Percentiles rank a stretch among this genome's conserved stretches.
Evolutionary conservation across 2,329 filamentous ascomycete species (phyloP).

Genomic region (Colletotrichum incanum): DNA sequence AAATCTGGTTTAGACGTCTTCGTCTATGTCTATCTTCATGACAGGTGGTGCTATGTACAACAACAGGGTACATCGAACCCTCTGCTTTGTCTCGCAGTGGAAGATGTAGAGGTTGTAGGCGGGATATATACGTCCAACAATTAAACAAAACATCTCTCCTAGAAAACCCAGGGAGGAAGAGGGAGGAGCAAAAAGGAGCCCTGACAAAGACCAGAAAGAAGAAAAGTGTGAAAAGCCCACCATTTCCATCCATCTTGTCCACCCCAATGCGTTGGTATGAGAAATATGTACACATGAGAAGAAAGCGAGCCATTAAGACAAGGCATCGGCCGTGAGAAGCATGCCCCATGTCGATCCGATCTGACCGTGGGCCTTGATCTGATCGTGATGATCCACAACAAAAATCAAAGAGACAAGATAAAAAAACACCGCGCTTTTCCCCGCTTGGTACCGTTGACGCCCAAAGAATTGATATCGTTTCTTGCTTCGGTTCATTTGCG

Average conservation of each 20-base stretch:
- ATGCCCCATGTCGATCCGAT: conserved; percentile 20
- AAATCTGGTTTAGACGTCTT: conserved; percentile 41
- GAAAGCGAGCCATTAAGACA: conserved; percentile 34
- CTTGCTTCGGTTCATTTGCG: conserved; percentile 10
- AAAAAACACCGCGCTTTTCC: conserved; percentile 29
- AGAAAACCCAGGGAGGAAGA: neutral
- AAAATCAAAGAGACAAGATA: neutral
- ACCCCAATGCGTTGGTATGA: conserved; percentile 28
- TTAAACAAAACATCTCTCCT: conserved; percentile 31
- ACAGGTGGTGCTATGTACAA: conserved; percentile 38
- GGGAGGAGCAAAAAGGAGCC: conserved; percentile 13
- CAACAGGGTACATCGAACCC: conserved; percentile 31
- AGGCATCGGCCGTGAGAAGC: conserved; percentile 35
- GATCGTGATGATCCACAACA: conserved; percentile 22
- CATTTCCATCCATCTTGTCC: conserved; percentile 7
- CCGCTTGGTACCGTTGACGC: conserved; percentile 41
- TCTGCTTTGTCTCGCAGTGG: conserved; percentile 37
- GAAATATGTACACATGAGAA: conserved; percentile 43
- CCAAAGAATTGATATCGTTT: conserved; percentile 35
- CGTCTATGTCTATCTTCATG: conserved; percentile 41
- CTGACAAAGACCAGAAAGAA: neutral
- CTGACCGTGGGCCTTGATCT: neutral
- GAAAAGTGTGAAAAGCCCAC: conserved; percentile 1
- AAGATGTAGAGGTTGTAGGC: conserved; percentile 20
- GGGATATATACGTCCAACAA: conserved; percentile 43